These are phyloP conservation scores for Immersiella caudata DNA, from an alignment of 495 filamentous ascomycete species.

Conservation along the genomic window DNA sequence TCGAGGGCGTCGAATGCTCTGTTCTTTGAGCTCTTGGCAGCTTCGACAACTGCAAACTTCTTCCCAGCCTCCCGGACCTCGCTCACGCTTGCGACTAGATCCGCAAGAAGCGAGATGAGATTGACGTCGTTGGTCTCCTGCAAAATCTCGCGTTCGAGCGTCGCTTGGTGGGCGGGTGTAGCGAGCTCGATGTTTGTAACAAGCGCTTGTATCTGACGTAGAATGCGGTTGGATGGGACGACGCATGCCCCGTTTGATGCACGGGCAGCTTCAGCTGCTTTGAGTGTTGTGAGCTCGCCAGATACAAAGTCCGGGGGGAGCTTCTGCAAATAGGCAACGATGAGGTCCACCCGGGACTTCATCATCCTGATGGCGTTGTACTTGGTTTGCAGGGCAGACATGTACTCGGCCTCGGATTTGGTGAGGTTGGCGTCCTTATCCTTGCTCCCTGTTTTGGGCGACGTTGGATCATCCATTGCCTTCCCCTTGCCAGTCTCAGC, in stretches of 20 bases:
- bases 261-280: slow-evolving; percentile 37
- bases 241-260: slow-evolving; percentile 49
- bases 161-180: slow-evolving; percentile 54
- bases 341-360: slow-evolving; percentile 77
- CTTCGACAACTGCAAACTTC: slow-evolving; percentile 68
- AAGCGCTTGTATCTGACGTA: slow-evolving; percentile 67
- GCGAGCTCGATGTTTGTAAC: slow-evolving; percentile 64
- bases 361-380: slow-evolving; percentile 92
- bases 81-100: slow-evolving; percentile 66
- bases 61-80: slow-evolving; percentile 70
- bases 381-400: slow-evolving; percentile 74
- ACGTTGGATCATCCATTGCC: not conserved
- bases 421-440: slow-evolving; percentile 60
- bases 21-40: slow-evolving; percentile 29
- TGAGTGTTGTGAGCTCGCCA: slow-evolving; percentile 39
- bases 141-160: slow-evolving; percentile 60
- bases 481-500: slow-evolving; percentile 30
- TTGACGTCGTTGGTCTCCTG: slow-evolving; percentile 78
- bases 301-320: slow-evolving; percentile 66
- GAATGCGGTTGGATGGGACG: slow-evolving; percentile 62
- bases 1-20: not conserved
- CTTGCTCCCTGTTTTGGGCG: slow-evolving; percentile 24
- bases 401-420: slow-evolving; percentile 75
- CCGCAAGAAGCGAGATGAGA: slow-evolving; percentile 69
- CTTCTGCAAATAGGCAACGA: slow-evolving; percentile 76